These are phyloP conservation scores for Fonsecaea pugnacius DNA, from an alignment of 2,329 filamentous ascomycete genomes.

Conservation along the genomic window DNA sequence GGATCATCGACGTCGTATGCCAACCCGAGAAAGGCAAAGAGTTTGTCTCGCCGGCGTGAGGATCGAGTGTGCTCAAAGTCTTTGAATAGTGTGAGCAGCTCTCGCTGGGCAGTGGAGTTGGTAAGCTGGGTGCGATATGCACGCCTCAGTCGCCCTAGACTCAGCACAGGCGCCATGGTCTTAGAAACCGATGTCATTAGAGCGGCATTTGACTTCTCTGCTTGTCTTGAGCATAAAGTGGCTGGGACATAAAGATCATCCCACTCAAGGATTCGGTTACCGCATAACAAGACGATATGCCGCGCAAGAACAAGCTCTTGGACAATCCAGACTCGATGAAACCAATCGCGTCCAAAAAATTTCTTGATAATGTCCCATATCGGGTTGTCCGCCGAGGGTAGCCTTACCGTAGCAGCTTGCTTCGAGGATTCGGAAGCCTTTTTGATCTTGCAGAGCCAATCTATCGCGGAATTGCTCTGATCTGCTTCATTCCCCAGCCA, in stretches of 20 bases:
- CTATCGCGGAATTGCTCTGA: background rate
- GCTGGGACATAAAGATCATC: slow-evolving; percentile 1
- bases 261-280: background rate
- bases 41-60: slow-evolving; percentile 1
- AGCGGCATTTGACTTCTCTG: background rate
- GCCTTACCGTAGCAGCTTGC: background rate
- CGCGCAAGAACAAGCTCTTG: slow-evolving; percentile 1
- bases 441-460: background rate
- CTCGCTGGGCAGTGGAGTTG: background rate
- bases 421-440: background rate
- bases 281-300: background rate
- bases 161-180: background rate
- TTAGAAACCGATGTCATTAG: background rate
- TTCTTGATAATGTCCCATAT: background rate
- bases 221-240: background rate
- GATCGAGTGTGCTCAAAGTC: slow-evolving; percentile 2
- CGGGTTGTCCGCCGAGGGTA: background rate
- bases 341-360: background rate
- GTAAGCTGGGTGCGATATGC: background rate
- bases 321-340: background rate
- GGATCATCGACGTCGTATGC: background rate
- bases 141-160: background rate
- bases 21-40: slow-evolving; percentile 6
- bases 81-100: background rate
- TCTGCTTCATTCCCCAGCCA: slow-evolving; percentile 3